Base-by-base conservation (phyloP, 495 filamentous ascomycete genomes). In the Beverwykella pulmonaria region DNA sequence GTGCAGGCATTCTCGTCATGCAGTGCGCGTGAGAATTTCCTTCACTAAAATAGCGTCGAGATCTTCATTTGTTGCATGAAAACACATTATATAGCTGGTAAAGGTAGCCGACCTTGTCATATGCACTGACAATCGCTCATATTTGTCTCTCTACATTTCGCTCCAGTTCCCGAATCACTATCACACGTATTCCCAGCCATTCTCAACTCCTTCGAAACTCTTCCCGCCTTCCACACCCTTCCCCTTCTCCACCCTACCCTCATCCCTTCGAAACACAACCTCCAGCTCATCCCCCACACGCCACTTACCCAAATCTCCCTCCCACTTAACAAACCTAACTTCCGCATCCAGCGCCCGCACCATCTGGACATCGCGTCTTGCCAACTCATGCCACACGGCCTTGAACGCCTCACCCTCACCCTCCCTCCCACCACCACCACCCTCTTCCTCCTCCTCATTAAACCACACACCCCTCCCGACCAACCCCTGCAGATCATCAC, bases 281-380 rank as follows among this genome's bases (percentile, higher is more conserved):
- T 58, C 58, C 32, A 71, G 44, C 34, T 62, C 68, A 55, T 71
- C 68, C 6, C 68, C 68, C 15, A 67, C 57, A 17, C 57, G 1
- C 58, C 49, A 50, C 55, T 34, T 9, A 50, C 65, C 61, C 36
- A 61, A n/a, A 52, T 65, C 67, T 14, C 48, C 23, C 1, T 61
- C 41, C 62, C 62, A 71, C 41, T 66, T 48, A 17, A 67, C 58
- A 26, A 66, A 36, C n/a, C 34, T 62, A 1, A 59, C 34, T n/a
- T 59, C 20, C 1, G 52, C 58, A 12, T 59, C 34, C 52, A 71
- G 20, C 44, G 23, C 41, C 27, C 50, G 32, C 36, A 19, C 41
- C 3, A 52, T 17, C 29, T 58, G 22, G 9, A 63, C 50, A 20
- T 59, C 63, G 30, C 4, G 23, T 39, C 66, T 32, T 15, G 14